Conservation (phyloP, 1,284 basidiomycete genomes). For the Schizophyllum commune region DNA sequence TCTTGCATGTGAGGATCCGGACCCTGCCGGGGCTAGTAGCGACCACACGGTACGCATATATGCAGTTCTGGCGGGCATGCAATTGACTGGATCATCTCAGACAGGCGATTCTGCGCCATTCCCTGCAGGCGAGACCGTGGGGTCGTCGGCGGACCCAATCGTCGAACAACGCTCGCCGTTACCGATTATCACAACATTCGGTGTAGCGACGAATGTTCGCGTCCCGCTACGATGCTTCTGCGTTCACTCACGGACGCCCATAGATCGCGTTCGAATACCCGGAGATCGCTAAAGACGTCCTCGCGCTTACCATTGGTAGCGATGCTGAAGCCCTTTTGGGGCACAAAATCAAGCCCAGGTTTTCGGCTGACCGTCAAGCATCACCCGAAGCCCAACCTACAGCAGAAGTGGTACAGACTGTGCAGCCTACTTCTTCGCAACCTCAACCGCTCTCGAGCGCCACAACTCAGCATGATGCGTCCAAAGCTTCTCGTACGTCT, state of each 20-base stretch:
- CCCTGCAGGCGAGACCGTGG: too few relatives aligned
- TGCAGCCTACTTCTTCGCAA: too few relatives aligned
- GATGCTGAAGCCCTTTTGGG: background rate
- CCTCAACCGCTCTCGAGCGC: background rate
- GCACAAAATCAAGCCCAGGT: background rate
- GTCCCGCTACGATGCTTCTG: background rate
- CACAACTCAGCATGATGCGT: too few relatives aligned
- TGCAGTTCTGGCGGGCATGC: too few relatives aligned
- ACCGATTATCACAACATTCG: background rate
- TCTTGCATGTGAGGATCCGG: too few relatives aligned
- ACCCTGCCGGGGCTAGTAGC: too few relatives aligned
- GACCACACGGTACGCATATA: too few relatives aligned
- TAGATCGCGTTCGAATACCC: background rate
- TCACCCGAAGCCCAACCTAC: background rate
- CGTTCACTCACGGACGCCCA: background rate
- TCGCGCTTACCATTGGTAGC: background rate
- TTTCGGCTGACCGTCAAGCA: background rate
- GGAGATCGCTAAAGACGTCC: background rate
- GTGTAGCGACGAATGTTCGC: background rate
- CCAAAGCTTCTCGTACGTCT: too few relatives aligned
- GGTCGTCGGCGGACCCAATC: background rate
- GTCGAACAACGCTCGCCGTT: background rate
- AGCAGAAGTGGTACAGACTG: too few relatives aligned
- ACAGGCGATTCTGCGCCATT: too few relatives aligned
- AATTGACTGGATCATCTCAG: too few relatives aligned